phyloP scores from a whole-genome alignment of 345 rosid genomes.

The Citrus hindsii region DNA sequence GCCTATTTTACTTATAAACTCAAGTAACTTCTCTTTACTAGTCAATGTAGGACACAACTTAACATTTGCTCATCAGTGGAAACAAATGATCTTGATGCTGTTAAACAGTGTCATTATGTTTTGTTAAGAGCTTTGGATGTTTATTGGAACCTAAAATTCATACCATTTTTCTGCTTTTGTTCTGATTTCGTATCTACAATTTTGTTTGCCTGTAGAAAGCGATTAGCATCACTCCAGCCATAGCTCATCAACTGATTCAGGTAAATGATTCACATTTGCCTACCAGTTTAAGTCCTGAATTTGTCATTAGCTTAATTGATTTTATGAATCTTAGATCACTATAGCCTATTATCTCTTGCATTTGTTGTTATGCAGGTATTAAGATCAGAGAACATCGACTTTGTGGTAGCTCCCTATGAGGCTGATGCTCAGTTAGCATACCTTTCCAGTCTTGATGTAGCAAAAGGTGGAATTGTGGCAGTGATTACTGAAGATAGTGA shows the following conservation, averaged over 20 bases:
- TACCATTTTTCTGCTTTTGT: not conserved
- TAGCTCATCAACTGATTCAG: conserved; percentile 81
- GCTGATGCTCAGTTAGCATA: conserved; percentile 97
- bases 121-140: not conserved
- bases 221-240: conserved; percentile 68
- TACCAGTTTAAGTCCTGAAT: not conserved
- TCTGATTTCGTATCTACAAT: not conserved
- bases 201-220: conserved; percentile 53
- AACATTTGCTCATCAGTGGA: too few species aligned
- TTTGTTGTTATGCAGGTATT: conserved; percentile 44
- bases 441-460: conserved; percentile 56
- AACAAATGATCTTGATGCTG: not conserved
- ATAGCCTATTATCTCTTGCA: conserved; percentile 11
- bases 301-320: not conserved
- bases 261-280: conserved; percentile 22
- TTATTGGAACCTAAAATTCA: not conserved
- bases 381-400: conserved; percentile 72
- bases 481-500: conserved; percentile 94
- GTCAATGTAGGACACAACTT: too few species aligned
- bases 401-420: conserved; percentile 92
- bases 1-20: too few species aligned
- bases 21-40: too few species aligned
- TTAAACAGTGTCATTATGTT: too few species aligned
- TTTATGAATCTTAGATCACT: not conserved
- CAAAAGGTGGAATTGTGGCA: conserved; percentile 70